phyloP scores from a whole-genome alignment of 106 monocot species.

The Ottelia alismoides region DNA sequence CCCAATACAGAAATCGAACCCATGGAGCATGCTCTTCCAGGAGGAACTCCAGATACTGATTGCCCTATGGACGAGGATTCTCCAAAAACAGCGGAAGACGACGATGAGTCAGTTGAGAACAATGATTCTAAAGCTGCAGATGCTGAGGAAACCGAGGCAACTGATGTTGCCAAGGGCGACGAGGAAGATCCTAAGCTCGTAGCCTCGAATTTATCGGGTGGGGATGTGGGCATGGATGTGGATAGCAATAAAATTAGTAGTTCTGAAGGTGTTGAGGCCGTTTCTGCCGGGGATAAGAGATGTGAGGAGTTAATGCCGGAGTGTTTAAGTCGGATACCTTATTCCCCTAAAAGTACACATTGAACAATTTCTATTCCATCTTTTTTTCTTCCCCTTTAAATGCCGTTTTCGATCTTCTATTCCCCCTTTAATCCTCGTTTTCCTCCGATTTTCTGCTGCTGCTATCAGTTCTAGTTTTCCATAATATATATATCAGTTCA shows the following conservation, averaged over 20 bases:
- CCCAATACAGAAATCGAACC: background rate
- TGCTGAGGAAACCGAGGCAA: background rate
- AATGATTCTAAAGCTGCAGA: background rate
- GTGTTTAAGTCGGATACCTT: conserved; percentile 74
- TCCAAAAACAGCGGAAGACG: background rate
- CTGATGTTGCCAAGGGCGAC: background rate
- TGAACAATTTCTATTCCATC: conserved; percentile 21
- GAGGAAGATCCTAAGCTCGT: background rate
- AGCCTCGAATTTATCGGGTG: background rate
- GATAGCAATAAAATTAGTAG: background rate
- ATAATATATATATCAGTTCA: too few species aligned
- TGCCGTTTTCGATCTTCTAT: background rate
- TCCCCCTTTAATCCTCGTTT: background rate
- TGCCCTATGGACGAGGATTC: background rate
- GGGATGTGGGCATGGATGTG: background rate
- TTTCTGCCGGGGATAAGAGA: conserved; percentile 10
- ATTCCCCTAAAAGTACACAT: conserved; percentile 71
- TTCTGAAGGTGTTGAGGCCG: background rate
- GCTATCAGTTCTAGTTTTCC: too few species aligned
- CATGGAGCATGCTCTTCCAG: background rate
- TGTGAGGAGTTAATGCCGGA: conserved; percentile 32
- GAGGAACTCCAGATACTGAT: too few species aligned
- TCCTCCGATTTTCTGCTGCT: background rate
- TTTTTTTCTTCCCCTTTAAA: background rate
- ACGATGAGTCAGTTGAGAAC: background rate